Conservation (phyloP, 257 asterid species). For the Prunella vulgaris region DNA sequence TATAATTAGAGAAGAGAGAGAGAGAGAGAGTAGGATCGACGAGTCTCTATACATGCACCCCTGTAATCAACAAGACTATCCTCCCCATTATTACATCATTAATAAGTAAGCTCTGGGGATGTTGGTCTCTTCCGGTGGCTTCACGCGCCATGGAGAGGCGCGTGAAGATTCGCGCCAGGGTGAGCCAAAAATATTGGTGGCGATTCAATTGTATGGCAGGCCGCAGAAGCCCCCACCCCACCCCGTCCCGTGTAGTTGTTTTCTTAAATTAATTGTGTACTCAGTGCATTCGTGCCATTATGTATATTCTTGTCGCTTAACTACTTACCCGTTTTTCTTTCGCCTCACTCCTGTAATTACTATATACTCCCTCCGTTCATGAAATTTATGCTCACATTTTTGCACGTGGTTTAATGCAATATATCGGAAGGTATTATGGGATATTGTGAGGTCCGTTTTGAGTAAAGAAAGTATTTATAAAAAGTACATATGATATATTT, state of each 20-base stretch:
- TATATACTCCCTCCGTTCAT: too few relatives aligned
- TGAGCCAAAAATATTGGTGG: neutral
- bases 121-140: too few relatives aligned
- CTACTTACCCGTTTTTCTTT: too few relatives aligned
- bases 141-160: too few relatives aligned
- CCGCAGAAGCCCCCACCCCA: neutral
- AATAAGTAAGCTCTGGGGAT: neutral
- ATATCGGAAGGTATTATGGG: too few relatives aligned
- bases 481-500: too few relatives aligned
- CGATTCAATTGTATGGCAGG: neutral
- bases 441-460: too few relatives aligned
- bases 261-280: slow-evolving; percentile 7
- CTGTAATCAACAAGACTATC: neutral
- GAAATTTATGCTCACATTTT: too few relatives aligned
- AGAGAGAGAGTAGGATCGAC: too few relatives aligned
- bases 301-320: neutral
- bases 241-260: neutral
- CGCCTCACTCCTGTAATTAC: too few relatives aligned
- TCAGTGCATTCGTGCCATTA: neutral
- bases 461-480: too few relatives aligned
- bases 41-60: neutral
- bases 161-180: neutral
- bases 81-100: neutral
- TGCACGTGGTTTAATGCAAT: too few relatives aligned
- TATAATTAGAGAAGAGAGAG: neutral